Evolutionary conservation across 352 stramenopile genomes (phyloP), one percentile per base, ranked within the genome.

Genomic region (Phytopythium chamaehyphon): DNA sequence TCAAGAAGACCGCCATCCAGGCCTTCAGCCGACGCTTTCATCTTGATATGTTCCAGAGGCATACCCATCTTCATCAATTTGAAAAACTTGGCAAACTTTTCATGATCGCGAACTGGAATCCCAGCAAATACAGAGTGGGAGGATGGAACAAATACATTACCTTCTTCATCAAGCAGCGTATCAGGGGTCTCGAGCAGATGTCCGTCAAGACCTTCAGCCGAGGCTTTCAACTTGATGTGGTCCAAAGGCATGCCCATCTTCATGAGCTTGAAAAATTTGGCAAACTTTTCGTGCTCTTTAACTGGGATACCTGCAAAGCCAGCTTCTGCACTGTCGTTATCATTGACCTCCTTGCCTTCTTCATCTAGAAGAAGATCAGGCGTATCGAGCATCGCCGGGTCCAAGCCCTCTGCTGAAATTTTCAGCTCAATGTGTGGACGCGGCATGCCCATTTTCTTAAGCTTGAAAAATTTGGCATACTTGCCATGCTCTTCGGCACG

Each of bases 391-490:
- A 98, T 75, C 3, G 59, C 69, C 21, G 77, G 71, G 64, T 99
- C 86, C 16, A 98, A 56, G 12, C 89, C 90, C 64, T 98, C 95
- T 14, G 85, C 75, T 9, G 73, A 86, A 87, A 98, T 97, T 26
- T 97, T 97, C 57, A 98, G 66, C 50, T 98, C 80, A 49, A 98
- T 90, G 45, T 96, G 93, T 5, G 80, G 65, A 53, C 93, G 57
- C 6, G 96, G 96, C 82, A 99, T 95, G 9, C 92, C 93, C 70
- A 98, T 92, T 56, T 96, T 97, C 40, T 91, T 85, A 61, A 98
- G 90, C 62, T 98, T 98, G 59, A 98, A 98, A 60, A 97, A 98
- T 52, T 93, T 93, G 2, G 61, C 66, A 65, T 75, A 91, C 48
- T 88, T 88, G 5, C 80, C 67, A 44, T 93, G 80, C 21, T 88